A percentile compares a stretch with the other conserved stretches of the same genome.
Conservation (phyloP, 169 alveolate species). For the Blepharisma undulans region DNA sequence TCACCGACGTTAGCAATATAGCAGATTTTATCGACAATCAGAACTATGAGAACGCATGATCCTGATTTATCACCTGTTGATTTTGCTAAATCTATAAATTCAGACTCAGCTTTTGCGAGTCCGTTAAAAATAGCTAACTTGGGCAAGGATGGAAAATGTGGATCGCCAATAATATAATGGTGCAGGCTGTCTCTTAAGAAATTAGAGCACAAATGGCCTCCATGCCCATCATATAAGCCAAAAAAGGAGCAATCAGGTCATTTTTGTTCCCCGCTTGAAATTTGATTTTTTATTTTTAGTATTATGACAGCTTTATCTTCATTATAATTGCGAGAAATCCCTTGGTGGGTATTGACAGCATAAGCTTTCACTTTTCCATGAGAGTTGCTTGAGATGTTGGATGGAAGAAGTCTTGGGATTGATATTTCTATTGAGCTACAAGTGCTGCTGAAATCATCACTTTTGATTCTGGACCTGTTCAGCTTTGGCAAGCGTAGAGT, state of each 20-base stretch:
- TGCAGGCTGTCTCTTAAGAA: conserved; percentile 82
- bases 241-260: conserved; percentile 80
- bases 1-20: conserved; percentile 83
- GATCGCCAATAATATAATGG: conserved; percentile 54
- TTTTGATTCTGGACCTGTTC: neutral
- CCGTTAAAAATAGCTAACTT: conserved; percentile 68
- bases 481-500: neutral
- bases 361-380: conserved; percentile 73
- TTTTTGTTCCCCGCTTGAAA: conserved; percentile 51
- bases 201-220: conserved; percentile 82
- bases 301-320: conserved; percentile 87
- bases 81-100: conserved; percentile 58
- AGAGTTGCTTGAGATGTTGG: conserved; percentile 60
- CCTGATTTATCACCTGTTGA: conserved; percentile 77
- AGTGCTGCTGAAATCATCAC: neutral
- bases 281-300: conserved; percentile 66
- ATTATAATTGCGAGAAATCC: conserved; percentile 84
- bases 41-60: conserved; percentile 80
- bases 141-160: conserved; percentile 70
- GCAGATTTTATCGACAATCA: conserved; percentile 69
- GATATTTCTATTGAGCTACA: neutral
- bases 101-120: conserved; percentile 67
- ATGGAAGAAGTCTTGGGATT: neutral
- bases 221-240: conserved; percentile 90
- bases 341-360: conserved; percentile 86